Conservation (phyloP, 352 stramenopile species). For the Albugo laibachii region DNA sequence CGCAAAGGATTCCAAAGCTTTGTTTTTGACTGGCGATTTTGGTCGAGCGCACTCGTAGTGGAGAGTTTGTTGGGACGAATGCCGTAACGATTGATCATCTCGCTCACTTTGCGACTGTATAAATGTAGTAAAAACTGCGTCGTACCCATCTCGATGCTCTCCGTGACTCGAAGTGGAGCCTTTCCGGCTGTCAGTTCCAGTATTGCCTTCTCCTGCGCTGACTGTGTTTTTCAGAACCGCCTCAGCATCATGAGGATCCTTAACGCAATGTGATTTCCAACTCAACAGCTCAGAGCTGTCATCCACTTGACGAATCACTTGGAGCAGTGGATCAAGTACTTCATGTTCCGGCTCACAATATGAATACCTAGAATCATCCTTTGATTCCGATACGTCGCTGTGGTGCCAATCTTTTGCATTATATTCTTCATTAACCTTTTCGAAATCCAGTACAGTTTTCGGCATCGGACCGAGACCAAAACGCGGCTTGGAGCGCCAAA, state of each 20-base stretch:
- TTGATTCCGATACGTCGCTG: not conserved
- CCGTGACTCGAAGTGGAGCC: conserved; percentile 18
- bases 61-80: not conserved
- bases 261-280: conserved; percentile 20
- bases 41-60: conserved; percentile 1
- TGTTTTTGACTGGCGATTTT: conserved; percentile 26
- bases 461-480: conserved; percentile 30
- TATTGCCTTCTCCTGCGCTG: conserved; percentile 44
- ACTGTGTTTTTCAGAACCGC: conserved; percentile 11
- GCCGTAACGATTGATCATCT: conserved; percentile 15
- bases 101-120: conserved; percentile 39
- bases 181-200: conserved; percentile 5
- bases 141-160: conserved; percentile 46
- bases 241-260: conserved; percentile 4
- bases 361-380: not conserved
- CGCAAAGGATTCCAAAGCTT: conserved; percentile 39
- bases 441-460: conserved; percentile 36
- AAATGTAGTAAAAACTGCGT: conserved; percentile 46
- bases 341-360: no score
- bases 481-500: conserved; percentile 55
- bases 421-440: conserved; percentile 13
- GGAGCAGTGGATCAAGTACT: conserved; percentile 25
- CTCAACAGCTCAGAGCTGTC: conserved; percentile 45
- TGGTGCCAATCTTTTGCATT: conserved; percentile 3
- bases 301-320: conserved; percentile 37